Evolutionary conservation across 202 grass and related monocot genomes (phyloP), one percentile per base, ranked within the genome.

Genomic region (Zizania palustris): DNA sequence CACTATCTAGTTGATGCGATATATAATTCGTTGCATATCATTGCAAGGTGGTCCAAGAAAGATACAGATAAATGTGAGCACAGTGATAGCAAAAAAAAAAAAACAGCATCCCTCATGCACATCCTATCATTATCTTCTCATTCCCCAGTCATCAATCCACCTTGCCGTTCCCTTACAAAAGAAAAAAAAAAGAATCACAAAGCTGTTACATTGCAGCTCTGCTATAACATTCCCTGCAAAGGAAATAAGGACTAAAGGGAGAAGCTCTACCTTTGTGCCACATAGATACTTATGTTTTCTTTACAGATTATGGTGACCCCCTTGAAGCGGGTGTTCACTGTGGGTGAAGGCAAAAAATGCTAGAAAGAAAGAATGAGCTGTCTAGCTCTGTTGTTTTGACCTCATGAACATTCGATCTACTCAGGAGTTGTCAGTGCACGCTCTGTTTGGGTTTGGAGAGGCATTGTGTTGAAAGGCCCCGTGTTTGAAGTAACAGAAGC

Each of bases 1-100:
- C 91, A 60, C 85, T 97, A 60, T 82, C 88, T 6, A 82, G 88
- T 77, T 97, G 79, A 90, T 63, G 16, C 12, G 18, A 11, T 56
- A 16, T 78, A 28, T 28, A 44, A 10, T 6, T 71, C 38, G 62
- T 60, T 22, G 6, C 21, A n/a, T 72, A 56, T 61, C 63, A 65
- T 41, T 28, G 62, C 19, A 59, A 45, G 11, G 13, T 35, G 0
- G 44, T 49, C 46, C 54, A 79, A 81, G 18, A 79, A 78, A 62
- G 58, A 84, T 71, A 43, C 42, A n/a, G 50, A 68, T 66, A 78
- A 62, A 68, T 53, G 60, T 61, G 40, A 28, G 28, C 28, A 60
- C 55, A 73, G 42, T 42, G 62, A 80, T 61, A 53, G 62, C 75
- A 66, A 28, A 28, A 28, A 28, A 28, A 28, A 59, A 85, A 42